Conservation (phyloP, 2,329 filamentous ascomycete genomes). For the Ophiocordyceps sinensis region DNA sequence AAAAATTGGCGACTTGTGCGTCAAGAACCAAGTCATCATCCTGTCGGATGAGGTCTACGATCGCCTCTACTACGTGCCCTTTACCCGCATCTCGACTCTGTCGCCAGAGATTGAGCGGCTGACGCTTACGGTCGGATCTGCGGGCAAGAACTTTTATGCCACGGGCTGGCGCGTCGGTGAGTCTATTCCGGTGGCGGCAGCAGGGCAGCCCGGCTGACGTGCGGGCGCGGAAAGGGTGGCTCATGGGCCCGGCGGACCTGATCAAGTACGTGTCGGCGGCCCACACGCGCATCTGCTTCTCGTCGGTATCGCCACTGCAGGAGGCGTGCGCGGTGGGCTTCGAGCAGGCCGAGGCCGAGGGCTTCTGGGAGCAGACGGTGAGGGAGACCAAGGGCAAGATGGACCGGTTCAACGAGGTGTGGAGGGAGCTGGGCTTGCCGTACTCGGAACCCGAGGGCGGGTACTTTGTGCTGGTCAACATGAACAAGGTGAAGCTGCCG, state of each 20-base stretch:
- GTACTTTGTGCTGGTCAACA: constrained; percentile 94
- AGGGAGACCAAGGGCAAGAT: constrained; percentile 84
- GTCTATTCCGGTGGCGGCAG: constrained; percentile 6
- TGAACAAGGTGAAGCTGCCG: constrained; percentile 75
- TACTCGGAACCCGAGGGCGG: constrained; percentile 92
- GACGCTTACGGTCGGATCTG: constrained; percentile 87
- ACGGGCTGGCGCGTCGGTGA: constrained; percentile 82
- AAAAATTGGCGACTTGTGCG: constrained; percentile 73
- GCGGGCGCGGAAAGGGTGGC: constrained; percentile 43
- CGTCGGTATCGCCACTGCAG: constrained; percentile 81
- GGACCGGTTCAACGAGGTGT: constrained; percentile 70
- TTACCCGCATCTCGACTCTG: constrained; percentile 81
- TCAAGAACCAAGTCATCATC: constrained; percentile 89
- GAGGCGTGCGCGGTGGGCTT: constrained; percentile 91
- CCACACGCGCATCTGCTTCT: constrained; percentile 94
- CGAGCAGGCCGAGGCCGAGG: constrained; percentile 69
- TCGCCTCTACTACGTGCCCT: constrained; percentile 85
- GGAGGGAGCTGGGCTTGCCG: constrained; percentile 58
- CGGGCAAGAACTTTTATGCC: constrained; percentile 96
- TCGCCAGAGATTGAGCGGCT: constrained; percentile 79
- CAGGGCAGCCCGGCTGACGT: neutral
- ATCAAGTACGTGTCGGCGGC: constrained; percentile 87
- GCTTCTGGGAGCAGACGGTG: constrained; percentile 79
- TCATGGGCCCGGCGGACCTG: constrained; percentile 77
- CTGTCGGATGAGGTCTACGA: constrained; percentile 91